Evolutionary conservation across 129 eudicot species (phyloP).

Genomic region (Centella asiatica): DNA sequence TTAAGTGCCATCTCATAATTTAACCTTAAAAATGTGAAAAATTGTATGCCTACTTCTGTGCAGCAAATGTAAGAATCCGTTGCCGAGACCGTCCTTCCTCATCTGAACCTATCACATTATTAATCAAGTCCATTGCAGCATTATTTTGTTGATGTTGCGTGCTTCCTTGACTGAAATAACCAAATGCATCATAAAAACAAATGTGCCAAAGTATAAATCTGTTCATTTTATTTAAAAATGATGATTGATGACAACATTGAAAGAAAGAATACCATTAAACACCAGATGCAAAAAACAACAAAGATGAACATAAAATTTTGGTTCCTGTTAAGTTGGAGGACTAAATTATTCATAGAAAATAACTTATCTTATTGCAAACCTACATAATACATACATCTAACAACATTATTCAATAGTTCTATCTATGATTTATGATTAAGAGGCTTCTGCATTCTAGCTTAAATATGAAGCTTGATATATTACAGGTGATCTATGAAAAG

Average conservation of each 20-base stretch:
- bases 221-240: not conserved
- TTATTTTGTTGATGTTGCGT: slow-evolving; percentile 41
- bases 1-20: slow-evolving; percentile 1
- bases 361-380: too few species aligned
- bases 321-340: not conserved
- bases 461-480: not conserved
- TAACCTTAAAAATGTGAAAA: not conserved
- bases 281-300: too few species aligned
- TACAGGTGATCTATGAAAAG: not conserved
- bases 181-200: slow-evolving; percentile 13
- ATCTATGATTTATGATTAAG: too few species aligned
- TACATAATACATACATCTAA: not conserved
- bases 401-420: not conserved
- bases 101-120: slow-evolving; percentile 61
- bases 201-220: not conserved
- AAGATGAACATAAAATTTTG: too few species aligned
- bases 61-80: slow-evolving; percentile 81
- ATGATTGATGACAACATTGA: not conserved
- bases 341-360: too few species aligned
- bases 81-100: slow-evolving; percentile 90
- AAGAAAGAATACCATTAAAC: not conserved
- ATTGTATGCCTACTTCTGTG: slow-evolving; percentile 50
- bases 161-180: slow-evolving; percentile 50
- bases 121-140: slow-evolving; percentile 78
- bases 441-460: not conserved